Conservation (phyloP, 495 filamentous ascomycete genomes). For the Cercophora scortea region DNA sequence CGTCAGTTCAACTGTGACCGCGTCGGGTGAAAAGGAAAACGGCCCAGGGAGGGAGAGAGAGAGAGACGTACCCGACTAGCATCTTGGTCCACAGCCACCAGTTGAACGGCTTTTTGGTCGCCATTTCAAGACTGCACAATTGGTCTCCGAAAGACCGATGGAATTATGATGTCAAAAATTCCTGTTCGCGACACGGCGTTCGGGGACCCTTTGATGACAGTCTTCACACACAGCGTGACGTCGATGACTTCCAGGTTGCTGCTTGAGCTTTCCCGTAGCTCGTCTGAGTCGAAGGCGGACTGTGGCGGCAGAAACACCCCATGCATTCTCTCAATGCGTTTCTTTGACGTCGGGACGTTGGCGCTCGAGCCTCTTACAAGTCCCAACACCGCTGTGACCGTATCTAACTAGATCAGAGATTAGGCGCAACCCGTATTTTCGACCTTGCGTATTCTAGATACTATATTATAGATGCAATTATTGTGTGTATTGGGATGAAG, state of each 20-base stretch:
- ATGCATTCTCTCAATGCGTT: no score
- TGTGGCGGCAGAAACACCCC: no score
- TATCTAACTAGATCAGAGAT: no score
- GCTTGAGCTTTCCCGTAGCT: neutral
- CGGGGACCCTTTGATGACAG: neutral
- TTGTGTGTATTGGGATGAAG: no score
- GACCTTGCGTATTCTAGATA: no score
- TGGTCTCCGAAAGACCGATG: neutral
- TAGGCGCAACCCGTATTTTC: no score
- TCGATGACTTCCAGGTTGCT: neutral
- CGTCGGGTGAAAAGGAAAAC: no score
- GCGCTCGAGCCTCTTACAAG: no score
- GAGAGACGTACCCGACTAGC: slow-evolving; percentile 16
- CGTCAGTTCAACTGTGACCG: slow-evolving; percentile 1
- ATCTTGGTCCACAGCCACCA: slow-evolving; percentile 32
- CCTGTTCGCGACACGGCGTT: neutral
- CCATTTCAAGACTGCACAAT: slow-evolving; percentile 1
- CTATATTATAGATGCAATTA: no score
- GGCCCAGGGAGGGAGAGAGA: neutral
- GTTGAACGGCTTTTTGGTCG: slow-evolving; percentile 26
- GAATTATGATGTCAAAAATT: neutral
- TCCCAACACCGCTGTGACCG: no score
- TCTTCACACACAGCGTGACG: neutral
- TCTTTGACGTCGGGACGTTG: no score
- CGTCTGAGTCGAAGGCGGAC: no score